Evolutionary conservation across 148 eudicot genomes (phyloP).

Genomic region (Beta vulgaris): DNA sequence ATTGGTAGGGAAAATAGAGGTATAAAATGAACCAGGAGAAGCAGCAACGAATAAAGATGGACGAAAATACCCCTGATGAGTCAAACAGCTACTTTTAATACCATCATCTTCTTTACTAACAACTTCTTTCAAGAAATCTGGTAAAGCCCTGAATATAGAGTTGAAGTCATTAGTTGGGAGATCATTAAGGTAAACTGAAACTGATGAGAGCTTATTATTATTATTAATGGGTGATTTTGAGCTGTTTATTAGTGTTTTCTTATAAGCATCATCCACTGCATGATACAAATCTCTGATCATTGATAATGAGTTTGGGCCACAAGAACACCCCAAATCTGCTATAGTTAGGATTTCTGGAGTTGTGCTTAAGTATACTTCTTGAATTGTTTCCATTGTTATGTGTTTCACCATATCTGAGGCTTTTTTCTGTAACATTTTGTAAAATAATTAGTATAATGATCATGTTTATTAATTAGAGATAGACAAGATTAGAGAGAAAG

Average conservation of each 20-base stretch:
- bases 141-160: conserved; percentile 29
- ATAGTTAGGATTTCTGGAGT: conserved; percentile 51
- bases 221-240: conserved; percentile 35
- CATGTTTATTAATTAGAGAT: not conserved
- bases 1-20: conserved; percentile 56
- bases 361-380: conserved; percentile 36
- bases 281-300: conserved; percentile 44
- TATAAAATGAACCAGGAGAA: conserved; percentile 74
- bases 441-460: not conserved
- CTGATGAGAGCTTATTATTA: conserved; percentile 37
- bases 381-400: conserved; percentile 46
- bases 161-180: conserved; percentile 52
- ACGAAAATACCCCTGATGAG: conserved; percentile 20
- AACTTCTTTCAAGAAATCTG: conserved; percentile 15
- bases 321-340: conserved; percentile 82
- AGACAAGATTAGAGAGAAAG: not conserved
- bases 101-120: conserved; percentile 8
- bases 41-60: conserved; percentile 55
- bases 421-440: conserved; percentile 52
- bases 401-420: conserved; percentile 64
- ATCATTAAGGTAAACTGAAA: conserved; percentile 57
- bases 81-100: not conserved
- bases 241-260: conserved; percentile 7
- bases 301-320: conserved; percentile 62
- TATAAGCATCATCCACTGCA: conserved; percentile 34